Evolutionary conservation across 192 early-diverging fungal species (phyloP).

Genomic region (Powellomyces hirtus): DNA sequence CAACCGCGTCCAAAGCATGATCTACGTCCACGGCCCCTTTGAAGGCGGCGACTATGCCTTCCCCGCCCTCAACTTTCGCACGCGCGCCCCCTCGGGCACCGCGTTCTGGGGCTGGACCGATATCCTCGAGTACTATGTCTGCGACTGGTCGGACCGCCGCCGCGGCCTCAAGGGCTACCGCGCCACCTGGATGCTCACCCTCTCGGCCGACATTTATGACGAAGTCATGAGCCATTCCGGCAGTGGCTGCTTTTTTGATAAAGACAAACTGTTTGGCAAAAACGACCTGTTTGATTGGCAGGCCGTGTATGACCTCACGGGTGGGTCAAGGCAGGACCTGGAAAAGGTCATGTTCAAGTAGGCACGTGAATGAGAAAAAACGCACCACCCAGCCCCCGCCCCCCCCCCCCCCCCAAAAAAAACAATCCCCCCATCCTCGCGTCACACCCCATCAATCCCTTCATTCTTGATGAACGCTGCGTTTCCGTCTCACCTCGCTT

Average conservation of each 20-base stretch:
- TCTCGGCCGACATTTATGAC: neutral
- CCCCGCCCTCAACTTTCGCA: slow-evolving; percentile 9
- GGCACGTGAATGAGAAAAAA: too few relatives aligned
- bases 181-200: neutral
- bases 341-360: neutral
- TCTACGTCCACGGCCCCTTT: slow-evolving; percentile 9
- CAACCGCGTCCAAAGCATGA: slow-evolving; percentile 5
- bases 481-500: too few relatives aligned
- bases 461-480: too few relatives aligned
- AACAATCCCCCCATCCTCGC: too few relatives aligned
- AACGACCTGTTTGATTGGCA: slow-evolving; percentile 3
- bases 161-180: neutral
- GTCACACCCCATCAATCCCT: too few relatives aligned
- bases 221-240: neutral
- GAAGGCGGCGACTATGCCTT: slow-evolving; percentile 1
- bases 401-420: too few relatives aligned
- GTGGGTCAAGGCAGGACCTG: neutral
- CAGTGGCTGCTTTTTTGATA: neutral
- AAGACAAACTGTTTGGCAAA: neutral
- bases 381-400: too few relatives aligned
- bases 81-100: neutral
- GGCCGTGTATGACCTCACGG: slow-evolving; percentile 1
- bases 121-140: slow-evolving; percentile 14
- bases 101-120: slow-evolving; percentile 12
- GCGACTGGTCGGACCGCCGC: neutral